phyloP scores from a whole-genome alignment of 2,329 filamentous ascomycete genomes.

The Scytalidium lignicola region DNA sequence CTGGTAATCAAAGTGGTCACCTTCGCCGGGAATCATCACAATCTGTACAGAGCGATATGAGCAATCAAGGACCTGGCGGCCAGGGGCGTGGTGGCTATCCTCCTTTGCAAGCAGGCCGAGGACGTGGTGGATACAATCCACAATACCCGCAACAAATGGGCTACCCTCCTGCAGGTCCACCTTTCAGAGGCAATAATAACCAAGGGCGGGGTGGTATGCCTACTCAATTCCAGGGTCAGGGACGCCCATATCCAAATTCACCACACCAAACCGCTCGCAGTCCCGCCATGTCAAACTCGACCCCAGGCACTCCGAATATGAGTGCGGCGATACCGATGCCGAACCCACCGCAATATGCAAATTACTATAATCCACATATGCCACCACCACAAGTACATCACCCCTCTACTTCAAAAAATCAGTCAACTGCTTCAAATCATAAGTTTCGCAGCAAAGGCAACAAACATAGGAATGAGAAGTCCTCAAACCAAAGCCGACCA shows the following conservation, averaged over 20 bases:
- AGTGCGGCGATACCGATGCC: conserved; percentile 61
- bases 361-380: conserved; percentile 31
- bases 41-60: conserved; percentile 71
- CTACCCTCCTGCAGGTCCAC: conserved; percentile 40
- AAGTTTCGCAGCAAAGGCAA: conserved; percentile 6
- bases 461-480: conserved; percentile 20
- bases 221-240: conserved; percentile 40
- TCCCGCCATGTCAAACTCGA: conserved; percentile 59
- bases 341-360: conserved; percentile 42
- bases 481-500: conserved; percentile 15
- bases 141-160: conserved; percentile 46
- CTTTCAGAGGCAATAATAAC: conserved; percentile 25
- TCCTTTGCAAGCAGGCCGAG: conserved; percentile 46
- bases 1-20: conserved; percentile 65
- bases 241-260: conserved; percentile 52
- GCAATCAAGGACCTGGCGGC: conserved; percentile 49
- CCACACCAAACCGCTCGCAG: conserved; percentile 60
- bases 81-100: conserved; percentile 45
- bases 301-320: conserved; percentile 68
- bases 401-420: conserved; percentile 32
- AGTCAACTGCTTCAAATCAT: conserved; percentile 13
- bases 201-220: conserved; percentile 47
- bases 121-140: conserved; percentile 53
- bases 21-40: conserved; percentile 83
- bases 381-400: conserved; percentile 46